Evolutionary conservation across 208 protist genomes (phyloP).

Genomic region (Wallacemonas collosoma): DNA sequence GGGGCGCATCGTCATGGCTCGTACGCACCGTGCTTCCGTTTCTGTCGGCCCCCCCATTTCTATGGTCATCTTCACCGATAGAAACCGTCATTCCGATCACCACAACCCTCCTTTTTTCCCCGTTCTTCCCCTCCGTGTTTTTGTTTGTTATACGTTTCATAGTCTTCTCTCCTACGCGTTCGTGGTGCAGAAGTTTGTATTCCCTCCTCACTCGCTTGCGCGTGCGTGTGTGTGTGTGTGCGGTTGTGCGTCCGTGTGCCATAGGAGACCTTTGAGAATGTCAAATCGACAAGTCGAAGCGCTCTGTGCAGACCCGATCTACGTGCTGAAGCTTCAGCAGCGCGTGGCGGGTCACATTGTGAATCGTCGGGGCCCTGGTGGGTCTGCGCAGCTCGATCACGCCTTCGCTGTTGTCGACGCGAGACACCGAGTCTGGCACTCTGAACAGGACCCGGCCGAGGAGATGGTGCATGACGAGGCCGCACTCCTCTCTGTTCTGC

Average conservation of each 20-base stretch:
- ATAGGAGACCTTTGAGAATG: not conserved
- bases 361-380: slow-evolving; percentile 14
- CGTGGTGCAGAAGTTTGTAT: too few species aligned
- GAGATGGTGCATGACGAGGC: slow-evolving; percentile 27
- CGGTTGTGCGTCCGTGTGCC: too few species aligned
- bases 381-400: slow-evolving; percentile 7
- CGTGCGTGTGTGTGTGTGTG: not conserved
- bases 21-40: too few species aligned
- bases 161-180: too few species aligned
- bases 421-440: slow-evolving; percentile 19
- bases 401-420: slow-evolving; percentile 33
- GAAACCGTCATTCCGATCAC: too few species aligned
- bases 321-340: slow-evolving; percentile 54
- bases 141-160: too few species aligned
- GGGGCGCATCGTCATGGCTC: too few species aligned
- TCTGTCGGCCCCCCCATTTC: too few species aligned
- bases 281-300: slow-evolving; percentile 11
- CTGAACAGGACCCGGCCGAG: slow-evolving; percentile 13
- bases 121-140: too few species aligned
- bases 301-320: slow-evolving; percentile 42
- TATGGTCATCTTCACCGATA: too few species aligned
- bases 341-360: slow-evolving; percentile 41
- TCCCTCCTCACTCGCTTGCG: not conserved
- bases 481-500: slow-evolving; percentile 25
- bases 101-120: too few species aligned